Conservation (phyloP, 1,284 basidiomycete genomes). For the Xerocomus amazonicus region DNA sequence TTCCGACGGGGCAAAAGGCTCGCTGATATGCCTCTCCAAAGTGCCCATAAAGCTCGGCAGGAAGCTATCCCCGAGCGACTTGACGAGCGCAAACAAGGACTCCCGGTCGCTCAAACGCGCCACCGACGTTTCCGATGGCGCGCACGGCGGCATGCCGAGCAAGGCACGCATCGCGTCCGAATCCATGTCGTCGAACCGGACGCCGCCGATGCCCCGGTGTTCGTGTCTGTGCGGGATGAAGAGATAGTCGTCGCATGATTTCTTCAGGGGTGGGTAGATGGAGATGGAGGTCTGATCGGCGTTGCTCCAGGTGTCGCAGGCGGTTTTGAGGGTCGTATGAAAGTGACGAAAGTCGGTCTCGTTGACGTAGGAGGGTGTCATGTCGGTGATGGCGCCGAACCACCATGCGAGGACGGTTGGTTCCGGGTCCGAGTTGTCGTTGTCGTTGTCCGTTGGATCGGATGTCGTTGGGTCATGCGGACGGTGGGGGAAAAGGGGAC, state of each 20-base stretch:
- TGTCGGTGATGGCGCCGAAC: constrained; percentile 93
- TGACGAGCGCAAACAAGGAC: constrained; percentile 67
- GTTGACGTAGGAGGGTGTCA: constrained; percentile 91
- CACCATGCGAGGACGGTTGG: constrained; percentile 82
- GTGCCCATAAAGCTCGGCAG: constrained; percentile 82
- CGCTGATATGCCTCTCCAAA: constrained; percentile 58
- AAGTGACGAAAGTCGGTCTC: constrained; percentile 85
- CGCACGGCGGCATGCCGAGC: constrained; percentile 29
- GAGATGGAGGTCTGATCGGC: constrained; percentile 15
- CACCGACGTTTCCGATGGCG: constrained; percentile 42
- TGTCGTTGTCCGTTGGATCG: not conserved
- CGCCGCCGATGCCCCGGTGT: constrained; percentile 87
- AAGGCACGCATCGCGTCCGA: constrained; percentile 44
- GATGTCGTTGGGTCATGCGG: not conserved
- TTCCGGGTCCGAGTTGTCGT: constrained; percentile 20
- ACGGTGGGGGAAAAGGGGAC: constrained; percentile 1
- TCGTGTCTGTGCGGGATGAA: constrained; percentile 85
- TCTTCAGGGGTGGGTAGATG: constrained; percentile 76
- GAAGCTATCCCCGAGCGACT: constrained; percentile 69
- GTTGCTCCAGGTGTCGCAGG: constrained; percentile 70
- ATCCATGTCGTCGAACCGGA: constrained; percentile 92
- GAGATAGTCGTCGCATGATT: constrained; percentile 97
- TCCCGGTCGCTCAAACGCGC: constrained; percentile 43
- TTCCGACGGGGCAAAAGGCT: constrained; percentile 36
- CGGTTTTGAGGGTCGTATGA: constrained; percentile 73